Evolutionary conservation across 352 stramenopile genomes (phyloP).

Genomic region (Globisporangium uncinulatum): DNA sequence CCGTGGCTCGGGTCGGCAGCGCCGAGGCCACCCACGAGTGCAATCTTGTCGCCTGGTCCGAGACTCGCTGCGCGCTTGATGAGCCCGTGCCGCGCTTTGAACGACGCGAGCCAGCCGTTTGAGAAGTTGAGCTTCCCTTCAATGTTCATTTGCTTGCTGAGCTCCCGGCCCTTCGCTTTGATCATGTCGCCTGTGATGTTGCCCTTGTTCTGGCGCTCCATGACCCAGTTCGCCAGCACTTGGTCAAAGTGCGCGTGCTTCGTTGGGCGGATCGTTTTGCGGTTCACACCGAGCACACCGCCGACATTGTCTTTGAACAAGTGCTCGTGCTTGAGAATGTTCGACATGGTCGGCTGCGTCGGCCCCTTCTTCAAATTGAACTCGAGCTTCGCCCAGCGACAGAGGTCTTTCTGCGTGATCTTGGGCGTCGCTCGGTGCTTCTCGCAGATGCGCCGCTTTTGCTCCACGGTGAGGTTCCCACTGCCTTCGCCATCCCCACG

Average conservation of each 20-base stretch:
- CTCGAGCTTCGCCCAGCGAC: slow-evolving; percentile 85
- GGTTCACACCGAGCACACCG: slow-evolving; percentile 64
- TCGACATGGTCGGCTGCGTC: slow-evolving; percentile 32
- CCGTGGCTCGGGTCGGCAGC: not conserved
- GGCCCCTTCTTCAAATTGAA: slow-evolving; percentile 80
- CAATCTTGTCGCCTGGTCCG: slow-evolving; percentile 26
- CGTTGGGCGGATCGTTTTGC: slow-evolving; percentile 48
- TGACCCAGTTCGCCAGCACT: slow-evolving; percentile 86
- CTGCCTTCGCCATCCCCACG: slow-evolving; percentile 39
- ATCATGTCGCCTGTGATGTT: slow-evolving; percentile 89
- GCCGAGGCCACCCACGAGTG: not conserved
- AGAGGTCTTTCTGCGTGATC: slow-evolving; percentile 87
- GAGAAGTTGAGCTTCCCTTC: slow-evolving; percentile 82
- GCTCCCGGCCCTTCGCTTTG: slow-evolving; percentile 76
- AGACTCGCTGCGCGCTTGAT: slow-evolving; percentile 55
- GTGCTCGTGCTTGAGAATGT: slow-evolving; percentile 82
- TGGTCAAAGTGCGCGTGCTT: slow-evolving; percentile 25
- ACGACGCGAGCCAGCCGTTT: slow-evolving; percentile 82
- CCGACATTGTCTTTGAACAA: slow-evolving; percentile 82
- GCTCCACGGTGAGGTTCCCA: slow-evolving; percentile 82
- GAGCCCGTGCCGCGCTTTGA: slow-evolving; percentile 79
- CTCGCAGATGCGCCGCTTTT: slow-evolving; percentile 86
- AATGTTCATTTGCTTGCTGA: slow-evolving; percentile 79
- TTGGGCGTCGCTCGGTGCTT: slow-evolving; percentile 83
- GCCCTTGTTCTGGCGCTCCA: slow-evolving; percentile 84